Conservation (phyloP, 208 protist species). For the Acanthamoeba healyi region DNA sequence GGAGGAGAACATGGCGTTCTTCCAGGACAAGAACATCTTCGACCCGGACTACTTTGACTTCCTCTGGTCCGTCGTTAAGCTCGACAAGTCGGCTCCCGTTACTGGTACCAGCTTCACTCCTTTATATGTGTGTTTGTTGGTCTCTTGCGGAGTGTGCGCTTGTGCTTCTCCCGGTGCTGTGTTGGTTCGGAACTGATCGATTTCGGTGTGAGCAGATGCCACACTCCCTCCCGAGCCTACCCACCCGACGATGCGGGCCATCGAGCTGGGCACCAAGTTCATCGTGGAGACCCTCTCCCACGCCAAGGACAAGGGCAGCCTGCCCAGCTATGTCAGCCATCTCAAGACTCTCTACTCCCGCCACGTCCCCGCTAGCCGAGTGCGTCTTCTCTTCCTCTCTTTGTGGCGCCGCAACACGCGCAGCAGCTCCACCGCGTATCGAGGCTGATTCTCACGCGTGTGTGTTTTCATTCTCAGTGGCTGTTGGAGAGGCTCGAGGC, state of each 20-base stretch:
- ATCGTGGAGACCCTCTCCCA: conserved; percentile 85
- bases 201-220: not conserved
- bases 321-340: conserved; percentile 66
- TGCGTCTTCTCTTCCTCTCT: not conserved
- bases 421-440: not conserved
- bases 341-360: conserved; percentile 59
- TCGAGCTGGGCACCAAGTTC: conserved; percentile 82
- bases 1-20: conserved; percentile 87
- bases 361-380: conserved; percentile 67
- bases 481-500: conserved; percentile 31
- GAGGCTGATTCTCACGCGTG: too few relatives aligned
- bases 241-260: conserved; percentile 76
- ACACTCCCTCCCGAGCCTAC: not conserved
- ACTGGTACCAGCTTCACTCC: too few relatives aligned
- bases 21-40: conserved; percentile 87
- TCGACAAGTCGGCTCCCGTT: conserved; percentile 32
- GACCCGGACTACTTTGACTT: conserved; percentile 87
- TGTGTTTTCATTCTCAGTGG: not conserved
- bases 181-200: too few relatives aligned
- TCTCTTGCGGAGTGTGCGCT: too few relatives aligned
- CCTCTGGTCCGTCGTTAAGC: conserved; percentile 77
- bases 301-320: conserved; percentile 80
- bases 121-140: too few relatives aligned
- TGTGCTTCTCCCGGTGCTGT: too few relatives aligned
- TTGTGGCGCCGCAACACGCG: not conserved